Evolutionary conservation across 768 basidiomycete genomes (phyloP).

Genomic region (Boletus pseudo-olivaceus): DNA sequence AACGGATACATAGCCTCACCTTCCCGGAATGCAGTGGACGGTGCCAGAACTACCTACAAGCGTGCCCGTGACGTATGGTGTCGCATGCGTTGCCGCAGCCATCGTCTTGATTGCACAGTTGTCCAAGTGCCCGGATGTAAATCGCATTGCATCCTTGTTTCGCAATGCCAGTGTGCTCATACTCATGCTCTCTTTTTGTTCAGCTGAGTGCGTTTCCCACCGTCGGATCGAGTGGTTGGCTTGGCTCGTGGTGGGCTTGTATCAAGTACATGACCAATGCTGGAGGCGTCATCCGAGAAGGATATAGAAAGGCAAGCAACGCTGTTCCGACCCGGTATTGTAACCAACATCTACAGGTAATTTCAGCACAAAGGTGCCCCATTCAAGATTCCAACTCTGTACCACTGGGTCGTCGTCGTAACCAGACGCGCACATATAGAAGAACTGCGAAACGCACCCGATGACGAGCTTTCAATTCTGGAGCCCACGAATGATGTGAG

Average conservation of each 20-base stretch:
- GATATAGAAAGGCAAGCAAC: slow-evolving; percentile 27
- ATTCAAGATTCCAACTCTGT: slow-evolving; percentile 30
- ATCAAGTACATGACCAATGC: slow-evolving; percentile 17
- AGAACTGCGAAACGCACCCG: slow-evolving; percentile 38
- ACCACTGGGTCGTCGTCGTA: slow-evolving; percentile 39
- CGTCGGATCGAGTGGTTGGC: slow-evolving; percentile 21
- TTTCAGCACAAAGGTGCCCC: slow-evolving; percentile 23
- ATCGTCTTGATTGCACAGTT: background rate
- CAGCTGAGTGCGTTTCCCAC: slow-evolving; percentile 29
- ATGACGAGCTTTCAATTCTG: slow-evolving; percentile 35
- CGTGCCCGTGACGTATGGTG: background rate
- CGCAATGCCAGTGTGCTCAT: too few species aligned
- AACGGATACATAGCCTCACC: background rate
- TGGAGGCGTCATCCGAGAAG: slow-evolving; percentile 26
- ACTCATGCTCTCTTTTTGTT: too few species aligned
- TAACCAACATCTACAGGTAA: too few species aligned
- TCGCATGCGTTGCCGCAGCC: background rate
- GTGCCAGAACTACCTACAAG: background rate
- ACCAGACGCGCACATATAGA: slow-evolving; percentile 31
- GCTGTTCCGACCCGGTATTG: background rate
- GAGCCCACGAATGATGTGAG: slow-evolving; percentile 35
- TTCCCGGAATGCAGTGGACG: background rate
- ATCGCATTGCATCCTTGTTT: background rate
- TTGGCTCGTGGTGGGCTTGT: slow-evolving; percentile 26
- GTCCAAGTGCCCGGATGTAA: background rate